Base-by-base conservation (phyloP, 192 early-diverging fungal species). In the Dispira parvispora region DNA sequence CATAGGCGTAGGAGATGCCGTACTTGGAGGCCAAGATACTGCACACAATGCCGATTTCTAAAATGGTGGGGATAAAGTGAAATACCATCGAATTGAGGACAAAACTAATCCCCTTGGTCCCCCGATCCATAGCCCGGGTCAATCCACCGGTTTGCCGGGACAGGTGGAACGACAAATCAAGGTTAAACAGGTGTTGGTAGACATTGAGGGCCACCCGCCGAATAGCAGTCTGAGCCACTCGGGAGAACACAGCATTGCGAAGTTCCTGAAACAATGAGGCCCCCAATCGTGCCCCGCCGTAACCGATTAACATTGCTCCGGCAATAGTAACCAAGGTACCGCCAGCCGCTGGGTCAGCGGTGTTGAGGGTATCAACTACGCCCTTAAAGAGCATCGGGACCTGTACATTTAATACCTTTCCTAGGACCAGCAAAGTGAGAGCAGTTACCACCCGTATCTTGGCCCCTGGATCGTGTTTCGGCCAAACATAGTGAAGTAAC, bases 331-430 rank as follows among this genome's bases (percentile, higher is more conserved):
- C 67, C 46, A 93, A 72, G 8, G 85, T 76, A 28, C 82, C 76
- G 16, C 76, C 75, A 11, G 83, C 69, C 10, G 77, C 74, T 38
- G 77, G 45, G 28, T 85, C 75, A 38, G 84, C 77, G 50, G 81
- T 63, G 64, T 87, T 92, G 43, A 99, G 75, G 23, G 80, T 80
- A 64, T 99, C 95, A 42, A 99, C 82, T 43, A 89, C 81, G 57
- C 88, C 70, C 72, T 98, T 99, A 78, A 99, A 99, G 64, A 89
- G 82, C 52, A 94, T 86, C 0, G 96, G 96, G 43, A 99, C 91
- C 67, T 90, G 90, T 0, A 99, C 92, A 63, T 92, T 97, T 38
- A 97, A 69, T 65, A 81, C 67, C 68, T 90, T 90, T 63, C 86
- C 84, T 16, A 81, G 78, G n/a, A 96, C 66, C 55, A 99, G 81